Base-by-base conservation (phyloP, 495 filamentous ascomycete genomes). In the Alectoria sarmentosa region DNA sequence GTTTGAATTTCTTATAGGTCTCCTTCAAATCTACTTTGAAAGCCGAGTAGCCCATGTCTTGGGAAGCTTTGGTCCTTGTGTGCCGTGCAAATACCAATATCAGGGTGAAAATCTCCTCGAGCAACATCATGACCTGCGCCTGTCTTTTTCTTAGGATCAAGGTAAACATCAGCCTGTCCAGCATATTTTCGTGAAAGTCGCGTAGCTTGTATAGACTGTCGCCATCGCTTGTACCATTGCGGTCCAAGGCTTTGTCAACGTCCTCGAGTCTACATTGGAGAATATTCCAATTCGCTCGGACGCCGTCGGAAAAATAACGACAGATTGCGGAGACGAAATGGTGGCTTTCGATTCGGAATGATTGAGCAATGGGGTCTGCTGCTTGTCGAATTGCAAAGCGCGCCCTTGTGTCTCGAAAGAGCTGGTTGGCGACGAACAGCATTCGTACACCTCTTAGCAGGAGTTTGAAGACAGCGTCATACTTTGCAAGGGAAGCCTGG, bases 381-480 rank as follows among this genome's bases (percentile, higher is more conserved):
- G n/a, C n/a, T 9, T 65, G 60, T 11, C 30, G 26, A 10, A 75
- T 66, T 13, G 76, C 80, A 58, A 55, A 73, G 46, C 77, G 77
- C 60, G 72, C 64, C 32, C 75, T 82, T 17, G 80, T 81, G 69
- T 67, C 65, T 10, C 38, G 39, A 37, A 62, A 59, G 30, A 96
- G 79, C 66, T 86, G 82, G 57, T 87, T 85, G 14, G 86, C 86
- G 11, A 92, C 87, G 60, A 88, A 92, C 0, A 89, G 76, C 87
- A 98, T 90, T 6, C 94, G 86, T 6, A 89, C 73, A 0, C 93
- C 75, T 3, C 91, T 85, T 2, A 98, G 81, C 4, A 96, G 75
- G 17, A 90, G 76, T 63, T 84, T 88, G 77, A 96, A 96, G 26
- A 96, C 81, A 34, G 76, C 78, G 71, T 98, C 94, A 69, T 96